Evolutionary conservation across 352 stramenopile genomes (phyloP), one percentile per base, ranked within the genome.

Genomic region (Globisporangium perplexum): DNA sequence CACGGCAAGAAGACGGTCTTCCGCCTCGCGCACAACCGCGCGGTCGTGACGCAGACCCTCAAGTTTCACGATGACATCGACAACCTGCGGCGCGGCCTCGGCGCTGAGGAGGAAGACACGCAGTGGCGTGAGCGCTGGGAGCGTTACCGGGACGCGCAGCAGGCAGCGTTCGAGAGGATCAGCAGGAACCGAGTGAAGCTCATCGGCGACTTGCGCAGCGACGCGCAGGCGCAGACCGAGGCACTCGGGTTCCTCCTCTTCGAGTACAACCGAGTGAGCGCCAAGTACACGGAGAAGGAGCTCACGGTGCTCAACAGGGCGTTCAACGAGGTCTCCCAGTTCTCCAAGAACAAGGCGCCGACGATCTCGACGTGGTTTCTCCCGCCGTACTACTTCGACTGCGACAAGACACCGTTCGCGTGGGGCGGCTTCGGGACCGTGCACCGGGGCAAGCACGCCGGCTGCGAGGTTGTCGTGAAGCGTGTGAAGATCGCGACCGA

Each of bases 291-390:
- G 11, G 18, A 42, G 22, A 24, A 28, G 5, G 54, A 60, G 20
- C n/a, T 54, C 10, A 12, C 38, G 28, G 46, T 55, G n/a, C 44
- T 58, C 24, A 23, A 26, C 5, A 41, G 14, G 1, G 54, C 54
- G 17, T 50, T 60, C 47, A 33, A 0, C 4, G 38, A n/a, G 7
- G 26, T 42, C 4, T 20, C 45, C 1, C 24, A 24, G 1, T 31
- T 50, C 52, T 50, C 50, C 12, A 35, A 31, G 7, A 48, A 33
- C 20, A 33, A 38, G 36, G 11, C 39, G 5, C 45, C 44, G n/a
- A 44, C 24, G 4, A 31, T 49, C 20, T 4, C 18, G 1, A 36
- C 33, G 30, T 60, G 54, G 54, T 50, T 60, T 12, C 36, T 60
- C 24, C 54, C 54, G 23, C 47, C 46, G 1, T 47, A 55, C 39